These are phyloP conservation scores for Clavispora santaluciae DNA, from an alignment of 805 yeast species.

Conservation along the genomic window DNA sequence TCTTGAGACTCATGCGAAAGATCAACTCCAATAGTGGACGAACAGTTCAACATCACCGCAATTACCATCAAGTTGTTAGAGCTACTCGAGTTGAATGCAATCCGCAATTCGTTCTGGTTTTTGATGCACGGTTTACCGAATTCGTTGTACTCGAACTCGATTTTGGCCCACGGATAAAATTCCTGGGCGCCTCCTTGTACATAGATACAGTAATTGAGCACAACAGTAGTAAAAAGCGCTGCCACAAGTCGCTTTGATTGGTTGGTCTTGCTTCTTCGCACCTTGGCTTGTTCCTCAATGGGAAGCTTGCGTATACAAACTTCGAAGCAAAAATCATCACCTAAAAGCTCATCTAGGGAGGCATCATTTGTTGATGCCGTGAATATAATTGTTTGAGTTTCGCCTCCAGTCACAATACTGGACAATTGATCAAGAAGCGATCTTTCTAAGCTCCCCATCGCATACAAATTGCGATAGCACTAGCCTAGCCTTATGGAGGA, in stretches of 20 bases:
- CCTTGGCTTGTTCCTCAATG: slow-evolving; percentile 35
- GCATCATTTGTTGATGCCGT: slow-evolving; percentile 10
- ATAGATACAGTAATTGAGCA: slow-evolving; percentile 31
- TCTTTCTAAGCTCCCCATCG: background rate
- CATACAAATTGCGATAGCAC: no score
- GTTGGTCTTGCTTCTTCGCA: slow-evolving; percentile 36
- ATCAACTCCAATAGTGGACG: slow-evolving; percentile 31
- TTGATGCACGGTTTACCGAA: slow-evolving; percentile 56
- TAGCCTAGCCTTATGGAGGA: no score
- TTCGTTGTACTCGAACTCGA: slow-evolving; percentile 26
- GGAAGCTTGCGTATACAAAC: slow-evolving; percentile 42
- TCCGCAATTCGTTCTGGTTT: slow-evolving; percentile 11
- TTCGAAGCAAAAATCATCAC: slow-evolving; percentile 45
- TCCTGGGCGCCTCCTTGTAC: slow-evolving; percentile 6
- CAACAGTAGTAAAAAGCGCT: slow-evolving; percentile 40
- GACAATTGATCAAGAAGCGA: background rate
- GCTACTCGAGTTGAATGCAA: slow-evolving; percentile 56
- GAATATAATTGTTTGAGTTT: slow-evolving; percentile 6
- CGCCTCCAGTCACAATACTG: background rate
- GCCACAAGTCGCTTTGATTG: slow-evolving; percentile 37
- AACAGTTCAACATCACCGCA: slow-evolving; percentile 28
- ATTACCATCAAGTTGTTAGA: slow-evolving; percentile 49
- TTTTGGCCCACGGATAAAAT: slow-evolving; percentile 17
- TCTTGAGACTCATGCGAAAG: slow-evolving; percentile 32
- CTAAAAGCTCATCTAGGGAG: slow-evolving; percentile 4